These are phyloP conservation scores for Saccharomyces jurei DNA, from an alignment of 805 yeast genomes.

Conservation along the genomic window DNA sequence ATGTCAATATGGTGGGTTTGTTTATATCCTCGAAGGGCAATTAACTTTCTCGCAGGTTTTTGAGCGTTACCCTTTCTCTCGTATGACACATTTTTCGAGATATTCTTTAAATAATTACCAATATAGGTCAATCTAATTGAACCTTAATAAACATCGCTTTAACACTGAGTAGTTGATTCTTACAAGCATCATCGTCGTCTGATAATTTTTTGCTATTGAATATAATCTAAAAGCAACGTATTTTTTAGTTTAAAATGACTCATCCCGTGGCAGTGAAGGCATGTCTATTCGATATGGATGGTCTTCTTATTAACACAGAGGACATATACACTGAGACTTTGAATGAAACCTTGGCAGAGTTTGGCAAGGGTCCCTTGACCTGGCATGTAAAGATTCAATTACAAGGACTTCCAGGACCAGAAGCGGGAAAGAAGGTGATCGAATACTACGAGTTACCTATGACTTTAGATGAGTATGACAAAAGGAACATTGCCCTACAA, in stretches of 20 bases:
- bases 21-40: background rate
- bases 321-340: slow-evolving; percentile 79
- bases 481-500: slow-evolving; percentile 45
- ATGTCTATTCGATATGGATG: slow-evolving; percentile 76
- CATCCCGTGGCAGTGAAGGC: slow-evolving; percentile 18
- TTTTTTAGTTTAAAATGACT: background rate
- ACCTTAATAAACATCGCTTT: background rate
- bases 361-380: slow-evolving; percentile 71
- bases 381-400: slow-evolving; percentile 85
- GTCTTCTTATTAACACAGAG: slow-evolving; percentile 85
- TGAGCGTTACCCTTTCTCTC: background rate
- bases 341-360: slow-evolving; percentile 54
- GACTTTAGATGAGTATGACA: slow-evolving; percentile 57
- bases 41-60: background rate
- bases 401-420: slow-evolving; percentile 88
- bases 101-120: background rate
- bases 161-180: background rate
- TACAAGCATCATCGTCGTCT: background rate
- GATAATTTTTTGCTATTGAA: background rate
- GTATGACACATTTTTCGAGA: background rate
- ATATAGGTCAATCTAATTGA: background rate
- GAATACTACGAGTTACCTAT: slow-evolving; percentile 60
- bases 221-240: background rate
- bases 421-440: slow-evolving; percentile 57
- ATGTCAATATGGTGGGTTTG: background rate